These are phyloP conservation scores for Selaginella tamariscina DNA, from an alignment of 75 land plant genomes.

Conservation along the genomic window DNA sequence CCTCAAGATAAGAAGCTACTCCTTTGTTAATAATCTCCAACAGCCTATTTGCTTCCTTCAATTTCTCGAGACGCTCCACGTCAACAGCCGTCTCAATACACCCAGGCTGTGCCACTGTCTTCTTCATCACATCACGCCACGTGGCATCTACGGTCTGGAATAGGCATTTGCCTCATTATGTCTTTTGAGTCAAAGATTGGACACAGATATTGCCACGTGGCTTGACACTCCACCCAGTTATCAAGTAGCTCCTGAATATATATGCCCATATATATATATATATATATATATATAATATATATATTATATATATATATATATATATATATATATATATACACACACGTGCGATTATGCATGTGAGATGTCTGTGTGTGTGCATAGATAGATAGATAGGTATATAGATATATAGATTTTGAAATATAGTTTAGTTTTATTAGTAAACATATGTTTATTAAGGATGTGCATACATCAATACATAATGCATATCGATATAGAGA, in stretches of 20 bases:
- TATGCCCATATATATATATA: no score
- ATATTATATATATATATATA: no score
- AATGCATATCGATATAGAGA: no score
- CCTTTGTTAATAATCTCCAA: constrained; percentile 32
- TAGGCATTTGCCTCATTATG: constrained; percentile 41
- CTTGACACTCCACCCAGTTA: constrained; percentile 38
- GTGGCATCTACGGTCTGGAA: constrained; percentile 35
- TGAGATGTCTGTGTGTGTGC: no score
- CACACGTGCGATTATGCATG: no score
- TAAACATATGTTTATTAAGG: no score
- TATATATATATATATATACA: no score
- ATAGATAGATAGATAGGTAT: no score
- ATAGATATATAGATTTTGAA: no score
- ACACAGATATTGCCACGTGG: constrained; percentile 35
- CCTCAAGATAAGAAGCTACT: constrained; percentile 35
- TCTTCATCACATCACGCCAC: constrained; percentile 39
- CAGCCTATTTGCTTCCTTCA: constrained; percentile 29
- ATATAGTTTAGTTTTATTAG: no score
- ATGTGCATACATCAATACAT: no score
- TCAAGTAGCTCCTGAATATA: constrained; percentile 27
- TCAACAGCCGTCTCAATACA: constrained; percentile 29
- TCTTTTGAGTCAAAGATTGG: constrained; percentile 35
- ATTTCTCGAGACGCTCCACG: constrained; percentile 19
- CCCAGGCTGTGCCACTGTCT: constrained; percentile 21
- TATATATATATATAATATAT: no score